Base-by-base conservation (phyloP, 1,139 yeast genomes). In the Pichia cactophila region DNA sequence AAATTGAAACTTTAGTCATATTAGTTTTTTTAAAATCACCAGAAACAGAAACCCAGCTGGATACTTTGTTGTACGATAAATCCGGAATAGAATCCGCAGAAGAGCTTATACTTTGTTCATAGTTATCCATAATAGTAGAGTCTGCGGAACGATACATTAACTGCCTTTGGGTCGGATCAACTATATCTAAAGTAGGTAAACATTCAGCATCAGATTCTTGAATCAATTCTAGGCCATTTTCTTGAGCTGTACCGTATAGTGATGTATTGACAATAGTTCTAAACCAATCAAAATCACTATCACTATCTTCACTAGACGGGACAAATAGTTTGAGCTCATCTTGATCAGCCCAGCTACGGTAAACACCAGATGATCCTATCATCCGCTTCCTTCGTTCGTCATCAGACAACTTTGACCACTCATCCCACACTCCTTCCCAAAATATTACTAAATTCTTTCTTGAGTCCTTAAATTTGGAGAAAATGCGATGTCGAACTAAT, bases 401-500 rank as follows among this genome's bases (percentile, higher is more conserved):
- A 9, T 47, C 52, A 23, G 51, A 46, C 26, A 58, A 26, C 2
- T 51, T 43, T 2, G 42, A 26, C 62, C 64, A 63, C 39, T 54
- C 53, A 14, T 56, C 41, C 41, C 54, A 44, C 4, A 61, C 60
- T 10, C 57, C 49, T 9, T 57, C 51, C 64, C 64, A 62, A 49
- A 58, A 63, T 29, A 56, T 37, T 1, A 46, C 46, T 31, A 63
- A 50, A 20, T 58, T 54, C 6, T 51, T 45, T 12, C 52, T 44
- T 2, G 64, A 55, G 23, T 53, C 52, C 4, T 57, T 58, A 23
- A 38, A 52, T 4, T 46, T 28, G 3, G 47, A 26, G 44, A 57
- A 58, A 2, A 62, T 53, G 16, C 40, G 41, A 14, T 55, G 52
- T 41, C 56, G 52, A 6, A 54, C 45, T 5, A 53, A 41, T 5